Base-by-base conservation (phyloP, 305 asterid genomes). In the Fraxinus platypoda region DNA sequence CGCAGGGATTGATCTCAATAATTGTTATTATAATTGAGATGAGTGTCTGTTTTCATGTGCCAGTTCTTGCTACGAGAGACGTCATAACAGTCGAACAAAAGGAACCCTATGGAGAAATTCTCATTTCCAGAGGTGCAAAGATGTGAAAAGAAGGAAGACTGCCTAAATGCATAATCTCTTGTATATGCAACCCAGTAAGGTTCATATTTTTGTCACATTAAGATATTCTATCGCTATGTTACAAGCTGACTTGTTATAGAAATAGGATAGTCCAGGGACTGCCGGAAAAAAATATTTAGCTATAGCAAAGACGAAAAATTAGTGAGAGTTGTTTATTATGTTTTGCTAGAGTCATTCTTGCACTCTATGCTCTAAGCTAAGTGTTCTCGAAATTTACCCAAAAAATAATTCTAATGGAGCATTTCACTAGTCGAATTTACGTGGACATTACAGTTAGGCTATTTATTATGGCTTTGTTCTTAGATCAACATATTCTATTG, bases 21-120 rank as follows among this genome's bases (percentile, higher is more conserved):
- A 46, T 26, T 76, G 43, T 41, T 28, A 21, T 30, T 28, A 6
- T 21, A 26, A 25, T 3, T 79, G 62, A 66, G 26, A 64, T 37
- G 12, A 25, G 19, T 35, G 25, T 62, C 57, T 62, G 38, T 37
- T 43, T 46, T 23, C 31, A 59, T 66, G 43, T 19, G 84, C 64
- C 93, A 94, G 97, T 93, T 89, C 94, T 94, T 75, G 97, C 98
- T 0, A 90, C 97, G 43, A 87, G 91, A 37, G 91, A 90, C 84
- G 81, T 38, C 82, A 76, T 94, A 54, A 82, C 54, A 84, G 93
- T 92, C 31, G 83, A 87, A 4, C 98, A 94, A 79, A 86, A 37
- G 78, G 86, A 19, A 26, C 88, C 97, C 5, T 94, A 94, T 74
- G 97, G 94, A 1, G 93, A 88, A 85, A 91, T 93, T 86, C 89